Base-by-base conservation (phyloP, 768 basidiomycete species). In the Collybiopsis luxurians region DNA sequence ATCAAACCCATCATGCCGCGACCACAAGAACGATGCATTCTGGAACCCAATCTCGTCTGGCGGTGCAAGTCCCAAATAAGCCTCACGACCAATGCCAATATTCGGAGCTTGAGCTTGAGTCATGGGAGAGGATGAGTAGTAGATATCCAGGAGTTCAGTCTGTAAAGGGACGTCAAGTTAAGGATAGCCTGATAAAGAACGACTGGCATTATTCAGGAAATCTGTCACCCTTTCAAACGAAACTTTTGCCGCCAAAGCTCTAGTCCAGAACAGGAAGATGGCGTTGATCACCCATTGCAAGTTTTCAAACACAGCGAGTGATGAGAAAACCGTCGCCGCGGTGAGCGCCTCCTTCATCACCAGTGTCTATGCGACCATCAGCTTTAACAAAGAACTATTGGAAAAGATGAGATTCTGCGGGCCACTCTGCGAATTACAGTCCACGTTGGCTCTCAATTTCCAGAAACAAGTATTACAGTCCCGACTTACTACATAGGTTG, bases 221-320 rank as follows among this genome's bases (percentile, higher is more conserved):
- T 34, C 49, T 4, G 39, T 47, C 13, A 52, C n/a, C 5, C 81
- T 75, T 42, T 73, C 72, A 6, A 83, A 57, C 1, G 80, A 79
- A 3, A 83, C 79, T 61, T 77, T 77, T 53, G 73, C 76, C 65
- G 59, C 57, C 10, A 58, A 21, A n/a, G 24, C 34, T 13, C 31
- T n/a, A 27, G 48, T 56, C 45, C 26, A 38, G 70, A 63, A 53
- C 36, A 36, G 12, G 12, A 57, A 43, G 2, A 43, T 44, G 61
- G 56, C 72, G 69, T 64, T 59, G 42, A 75, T 59, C 39, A 74
- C 71, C 13, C 71, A 68, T 24, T 75, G 72, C 31, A 83, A 60
- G 34, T 77, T 68, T 39, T 79, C 76, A 60, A 83, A 83, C 24
- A 81, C 78, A 61, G 68, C 61, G 60, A 74, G 67, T 43, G 68